These are phyloP conservation scores for Conringia planisiliqua DNA, from an alignment of 345 rosid species.

Conservation along the genomic window DNA sequence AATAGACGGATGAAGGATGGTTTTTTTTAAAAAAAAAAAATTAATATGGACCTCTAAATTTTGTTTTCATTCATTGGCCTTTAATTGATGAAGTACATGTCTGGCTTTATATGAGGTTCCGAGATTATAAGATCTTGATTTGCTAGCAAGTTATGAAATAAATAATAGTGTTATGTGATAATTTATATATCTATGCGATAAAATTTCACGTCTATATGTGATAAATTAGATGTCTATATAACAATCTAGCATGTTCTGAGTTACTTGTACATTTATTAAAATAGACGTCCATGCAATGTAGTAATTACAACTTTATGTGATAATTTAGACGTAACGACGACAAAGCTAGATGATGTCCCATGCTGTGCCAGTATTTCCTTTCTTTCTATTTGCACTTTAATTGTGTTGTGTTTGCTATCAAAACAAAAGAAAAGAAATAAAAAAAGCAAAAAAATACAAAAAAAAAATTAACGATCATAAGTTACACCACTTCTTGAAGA, in stretches of 20 bases:
- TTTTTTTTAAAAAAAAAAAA: too few relatives aligned
- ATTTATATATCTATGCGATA: background rate
- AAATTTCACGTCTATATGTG: background rate
- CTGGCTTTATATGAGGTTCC: background rate
- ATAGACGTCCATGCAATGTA: background rate
- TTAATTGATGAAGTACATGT: background rate
- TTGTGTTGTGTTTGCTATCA: background rate
- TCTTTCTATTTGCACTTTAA: background rate
- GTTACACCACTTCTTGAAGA: constrained; percentile 41
- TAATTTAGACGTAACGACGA: background rate
- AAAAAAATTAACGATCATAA: background rate
- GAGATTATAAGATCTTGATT: background rate
- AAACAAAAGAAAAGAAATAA: too few relatives aligned
- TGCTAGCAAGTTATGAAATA: background rate
- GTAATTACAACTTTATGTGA: background rate
- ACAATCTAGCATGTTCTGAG: background rate
- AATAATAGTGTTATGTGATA: background rate
- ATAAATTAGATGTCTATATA: background rate
- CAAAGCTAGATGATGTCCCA: background rate
- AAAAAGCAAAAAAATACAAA: too few relatives aligned
- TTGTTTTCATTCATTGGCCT: background rate
- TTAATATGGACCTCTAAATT: too few relatives aligned
- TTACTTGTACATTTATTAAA: background rate
- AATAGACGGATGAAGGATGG: too few relatives aligned
- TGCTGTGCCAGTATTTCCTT: background rate